phyloP scores from a whole-genome alignment of 352 stramenopile species.

The Peronosclerospora sorghi region DNA sequence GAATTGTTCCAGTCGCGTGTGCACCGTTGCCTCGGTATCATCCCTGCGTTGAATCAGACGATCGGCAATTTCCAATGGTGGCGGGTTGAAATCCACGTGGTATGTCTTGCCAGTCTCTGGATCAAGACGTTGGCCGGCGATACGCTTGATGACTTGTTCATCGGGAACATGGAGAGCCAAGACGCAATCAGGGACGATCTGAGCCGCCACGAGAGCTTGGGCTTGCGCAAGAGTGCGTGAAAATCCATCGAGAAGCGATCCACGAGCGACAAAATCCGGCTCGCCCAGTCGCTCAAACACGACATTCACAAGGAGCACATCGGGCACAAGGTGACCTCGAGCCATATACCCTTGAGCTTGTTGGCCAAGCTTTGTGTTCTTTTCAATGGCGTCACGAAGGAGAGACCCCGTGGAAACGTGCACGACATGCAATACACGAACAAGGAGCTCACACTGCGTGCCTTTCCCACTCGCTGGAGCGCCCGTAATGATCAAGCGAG shows the following conservation, averaged over 20 bases:
- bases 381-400: constrained; percentile 78
- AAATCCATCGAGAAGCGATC: constrained; percentile 92
- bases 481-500: constrained; percentile 75
- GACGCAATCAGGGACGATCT: constrained; percentile 66
- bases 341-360: constrained; percentile 89
- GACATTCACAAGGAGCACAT: constrained; percentile 87
- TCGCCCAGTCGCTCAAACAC: constrained; percentile 70
- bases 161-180: constrained; percentile 92
- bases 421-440: constrained; percentile 80
- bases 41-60: constrained; percentile 84
- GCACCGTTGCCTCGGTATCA: constrained; percentile 88
- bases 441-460: constrained; percentile 89
- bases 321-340: constrained; percentile 82
- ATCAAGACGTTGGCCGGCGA: constrained; percentile 94
- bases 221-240: constrained; percentile 84
- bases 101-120: constrained; percentile 91
- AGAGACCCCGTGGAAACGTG: constrained; percentile 91
- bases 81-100: constrained; percentile 94
- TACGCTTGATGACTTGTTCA: constrained; percentile 89
- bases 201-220: constrained; percentile 53
- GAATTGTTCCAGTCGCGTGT: constrained; percentile 81
- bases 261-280: constrained; percentile 67
- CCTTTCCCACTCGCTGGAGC: constrained; percentile 89
- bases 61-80: constrained; percentile 48
- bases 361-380: constrained; percentile 37